Percentiles rank a stretch among this genome's conserved stretches.
Evolutionary conservation across 1,284 basidiomycete genomes (phyloP).

Genomic region (Ganoderma multipileum): DNA sequence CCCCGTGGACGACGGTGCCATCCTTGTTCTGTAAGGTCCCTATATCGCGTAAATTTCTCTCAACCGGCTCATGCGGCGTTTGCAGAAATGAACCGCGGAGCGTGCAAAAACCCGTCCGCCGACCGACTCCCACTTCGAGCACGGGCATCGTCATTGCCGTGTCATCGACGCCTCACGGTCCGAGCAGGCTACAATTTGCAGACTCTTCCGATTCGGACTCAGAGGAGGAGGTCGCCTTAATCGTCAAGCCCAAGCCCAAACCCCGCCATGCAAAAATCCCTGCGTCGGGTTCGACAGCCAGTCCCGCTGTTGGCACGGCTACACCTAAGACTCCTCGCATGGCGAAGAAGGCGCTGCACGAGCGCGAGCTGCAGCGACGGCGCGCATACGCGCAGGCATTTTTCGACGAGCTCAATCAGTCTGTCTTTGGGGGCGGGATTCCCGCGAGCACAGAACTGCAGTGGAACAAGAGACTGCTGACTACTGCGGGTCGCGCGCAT

Average conservation of each 20-base stretch:
- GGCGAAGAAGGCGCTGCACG: constrained; percentile 53
- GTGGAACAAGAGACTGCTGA: constrained; percentile 78
- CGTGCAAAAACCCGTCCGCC: constrained; percentile 51
- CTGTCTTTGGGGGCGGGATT: constrained; percentile 79
- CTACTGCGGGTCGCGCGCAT: constrained; percentile 80
- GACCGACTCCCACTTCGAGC: not conserved
- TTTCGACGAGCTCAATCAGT: constrained; percentile 82
- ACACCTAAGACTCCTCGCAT: constrained; percentile 34
- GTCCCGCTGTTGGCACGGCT: not conserved
- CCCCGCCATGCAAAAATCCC: not conserved
- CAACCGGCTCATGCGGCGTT: not conserved
- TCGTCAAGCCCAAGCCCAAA: constrained; percentile 11
- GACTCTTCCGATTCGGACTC: constrained; percentile 21
- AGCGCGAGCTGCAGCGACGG: constrained; percentile 52
- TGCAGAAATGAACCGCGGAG: constrained; percentile 54
- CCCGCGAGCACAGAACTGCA: constrained; percentile 66
- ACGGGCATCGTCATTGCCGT: not conserved
- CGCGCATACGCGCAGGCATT: constrained; percentile 68
- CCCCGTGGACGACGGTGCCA: constrained; percentile 44
- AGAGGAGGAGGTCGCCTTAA: constrained; percentile 15
- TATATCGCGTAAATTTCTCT: not conserved
- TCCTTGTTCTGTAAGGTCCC: constrained; percentile 54
- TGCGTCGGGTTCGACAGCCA: constrained; percentile 4
- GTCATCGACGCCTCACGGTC: not conserved
- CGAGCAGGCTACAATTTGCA: constrained; percentile 1